These are phyloP conservation scores for Chytriomyces sp. DNA, from an alignment of 192 early-diverging fungal species.

Conservation along the genomic window DNA sequence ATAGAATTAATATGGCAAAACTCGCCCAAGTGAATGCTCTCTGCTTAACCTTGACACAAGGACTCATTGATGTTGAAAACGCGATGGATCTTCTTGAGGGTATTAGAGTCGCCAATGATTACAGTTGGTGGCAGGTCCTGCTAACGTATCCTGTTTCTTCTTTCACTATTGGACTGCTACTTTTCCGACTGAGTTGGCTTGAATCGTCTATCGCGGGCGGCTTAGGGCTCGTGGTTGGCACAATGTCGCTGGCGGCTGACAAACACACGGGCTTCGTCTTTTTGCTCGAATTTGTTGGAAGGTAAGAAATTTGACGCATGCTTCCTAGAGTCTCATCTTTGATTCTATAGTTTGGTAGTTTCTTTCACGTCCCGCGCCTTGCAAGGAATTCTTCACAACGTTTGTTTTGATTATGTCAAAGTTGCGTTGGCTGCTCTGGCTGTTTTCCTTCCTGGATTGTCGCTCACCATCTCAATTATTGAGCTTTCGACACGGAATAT, in stretches of 20 bases:
- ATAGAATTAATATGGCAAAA: constrained; percentile 39
- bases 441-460: constrained; percentile 61
- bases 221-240: constrained; percentile 39
- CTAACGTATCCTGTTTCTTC: constrained; percentile 41
- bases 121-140: constrained; percentile 14
- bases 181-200: constrained; percentile 43
- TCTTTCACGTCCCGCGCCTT: constrained; percentile 25
- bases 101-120: constrained; percentile 22
- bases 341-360: not conserved
- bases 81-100: constrained; percentile 35
- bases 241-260: constrained; percentile 26
- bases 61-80: constrained; percentile 32
- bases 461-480: constrained; percentile 78
- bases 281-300: constrained; percentile 44
- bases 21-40: constrained; percentile 47
- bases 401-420: constrained; percentile 20
- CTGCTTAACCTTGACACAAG: constrained; percentile 35
- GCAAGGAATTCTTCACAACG: not conserved
- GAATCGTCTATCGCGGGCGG: constrained; percentile 35
- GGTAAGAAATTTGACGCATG: constrained; percentile 17
- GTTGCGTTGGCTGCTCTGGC: constrained; percentile 37
- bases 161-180: constrained; percentile 37
- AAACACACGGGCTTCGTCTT: constrained; percentile 30
- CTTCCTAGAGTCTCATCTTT: not conserved
- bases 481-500: constrained; percentile 87